phyloP scores from a whole-genome alignment of 106 monocot species.

The Cymbidium sinense region DNA sequence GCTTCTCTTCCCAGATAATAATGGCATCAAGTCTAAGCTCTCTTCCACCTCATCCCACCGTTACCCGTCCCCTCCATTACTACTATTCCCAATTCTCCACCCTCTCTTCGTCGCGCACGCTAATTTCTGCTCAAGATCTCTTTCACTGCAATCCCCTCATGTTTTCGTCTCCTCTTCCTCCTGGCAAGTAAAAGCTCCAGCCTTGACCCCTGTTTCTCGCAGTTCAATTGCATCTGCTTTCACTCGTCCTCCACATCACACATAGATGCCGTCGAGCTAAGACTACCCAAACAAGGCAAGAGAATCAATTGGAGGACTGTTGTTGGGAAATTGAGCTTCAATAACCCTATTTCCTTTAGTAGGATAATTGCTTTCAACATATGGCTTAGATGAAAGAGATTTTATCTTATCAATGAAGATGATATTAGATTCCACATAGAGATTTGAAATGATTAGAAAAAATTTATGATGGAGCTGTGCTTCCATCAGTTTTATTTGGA shows the following conservation, averaged over 20 bases:
- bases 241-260: not conserved
- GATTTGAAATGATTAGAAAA: no score
- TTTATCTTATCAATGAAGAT: no score
- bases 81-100: not conserved
- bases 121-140: not conserved
- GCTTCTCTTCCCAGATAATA: not conserved
- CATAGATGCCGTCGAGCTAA: not conserved
- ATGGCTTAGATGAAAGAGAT: no score
- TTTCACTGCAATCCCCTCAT: not conserved
- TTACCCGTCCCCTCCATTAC: conserved; percentile 2
- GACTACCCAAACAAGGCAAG: no score
- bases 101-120: conserved; percentile 20
- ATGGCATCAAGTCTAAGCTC: conserved; percentile 57
- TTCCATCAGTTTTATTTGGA: no score
- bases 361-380: no score
- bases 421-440: no score
- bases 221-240: not conserved
- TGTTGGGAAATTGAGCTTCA: no score
- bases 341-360: no score
- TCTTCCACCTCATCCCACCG: conserved; percentile 23
- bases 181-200: conserved; percentile 16
- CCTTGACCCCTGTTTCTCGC: not conserved
- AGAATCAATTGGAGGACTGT: no score
- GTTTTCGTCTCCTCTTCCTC: conserved; percentile 1
- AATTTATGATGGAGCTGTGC: no score